Percentiles rank a stretch among this genome's conserved stretches.
Evolutionary conservation across 352 stramenopile genomes (phyloP).

Genomic region (Pythium brachiatum): DNA sequence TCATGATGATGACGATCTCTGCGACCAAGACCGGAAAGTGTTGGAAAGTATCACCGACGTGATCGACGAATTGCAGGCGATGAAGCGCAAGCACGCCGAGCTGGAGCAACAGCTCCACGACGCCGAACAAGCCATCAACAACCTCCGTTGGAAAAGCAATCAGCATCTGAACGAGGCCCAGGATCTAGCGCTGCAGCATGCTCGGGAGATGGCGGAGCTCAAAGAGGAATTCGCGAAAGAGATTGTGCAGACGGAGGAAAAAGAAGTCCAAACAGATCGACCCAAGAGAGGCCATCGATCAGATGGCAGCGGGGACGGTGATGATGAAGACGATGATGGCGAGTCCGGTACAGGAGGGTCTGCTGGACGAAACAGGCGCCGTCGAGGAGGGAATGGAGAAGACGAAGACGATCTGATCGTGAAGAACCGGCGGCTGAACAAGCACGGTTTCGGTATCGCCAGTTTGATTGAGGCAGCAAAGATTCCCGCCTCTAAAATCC

Average conservation of each 20-base stretch:
- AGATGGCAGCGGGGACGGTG: conserved; percentile 2
- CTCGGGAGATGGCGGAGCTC: conserved; percentile 39
- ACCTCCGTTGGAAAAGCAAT: conserved; percentile 59
- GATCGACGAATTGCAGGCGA: conserved; percentile 46
- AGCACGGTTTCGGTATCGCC: conserved; percentile 68
- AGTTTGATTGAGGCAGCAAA: conserved; percentile 75
- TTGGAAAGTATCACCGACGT: conserved; percentile 49
- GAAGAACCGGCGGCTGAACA: conserved; percentile 60
- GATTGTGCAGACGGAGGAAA: conserved; percentile 32
- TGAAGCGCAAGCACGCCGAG: conserved; percentile 31
- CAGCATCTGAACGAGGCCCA: conserved; percentile 40
- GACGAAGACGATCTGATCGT: conserved; percentile 46
- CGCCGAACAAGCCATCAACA: conserved; percentile 41
- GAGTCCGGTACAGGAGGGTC: conserved; percentile 7
- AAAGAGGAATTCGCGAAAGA: conserved; percentile 33
- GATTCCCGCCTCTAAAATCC: conserved; percentile 66
- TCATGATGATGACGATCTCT: conserved; percentile 44
- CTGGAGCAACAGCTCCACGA: conserved; percentile 43
- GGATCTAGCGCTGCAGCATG: conserved; percentile 29
- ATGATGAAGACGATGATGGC: conserved; percentile 31
- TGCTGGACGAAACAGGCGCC: conserved; percentile 15
- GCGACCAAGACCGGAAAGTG: conserved; percentile 62
- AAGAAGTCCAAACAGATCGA: conserved; percentile 44
- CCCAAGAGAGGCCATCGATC: background rate
- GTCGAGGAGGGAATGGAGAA: conserved; percentile 28